Evolutionary conservation across 164 flowering plant species (phyloP).

Genomic region (Stephania yunnanensis): DNA sequence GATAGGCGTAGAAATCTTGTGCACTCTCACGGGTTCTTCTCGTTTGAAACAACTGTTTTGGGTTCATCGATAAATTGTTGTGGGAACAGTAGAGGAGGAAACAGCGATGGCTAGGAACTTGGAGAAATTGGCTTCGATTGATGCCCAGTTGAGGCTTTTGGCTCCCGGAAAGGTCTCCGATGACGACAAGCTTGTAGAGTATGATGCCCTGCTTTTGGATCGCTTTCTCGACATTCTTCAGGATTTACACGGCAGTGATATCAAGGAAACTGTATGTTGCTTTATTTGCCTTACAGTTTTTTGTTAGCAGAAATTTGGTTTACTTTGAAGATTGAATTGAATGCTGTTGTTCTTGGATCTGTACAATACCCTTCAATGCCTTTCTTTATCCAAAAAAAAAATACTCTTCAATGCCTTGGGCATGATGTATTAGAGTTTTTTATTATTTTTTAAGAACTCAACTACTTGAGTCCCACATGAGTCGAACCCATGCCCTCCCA

Average conservation of each 20-base stretch:
- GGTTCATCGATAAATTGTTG: not conserved
- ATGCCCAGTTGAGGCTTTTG: constrained; percentile 77
- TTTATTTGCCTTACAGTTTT: not conserved
- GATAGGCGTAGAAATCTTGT: too few relatives aligned
- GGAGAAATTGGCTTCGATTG: constrained; percentile 87
- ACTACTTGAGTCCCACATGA: too few relatives aligned
- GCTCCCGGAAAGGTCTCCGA: constrained; percentile 81
- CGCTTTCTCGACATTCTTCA: constrained; percentile 89
- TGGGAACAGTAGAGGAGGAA: not conserved
- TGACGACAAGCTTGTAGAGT: constrained; percentile 87
- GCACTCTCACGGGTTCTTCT: too few relatives aligned
- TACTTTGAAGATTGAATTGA: not conserved
- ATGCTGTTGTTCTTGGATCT: not conserved
- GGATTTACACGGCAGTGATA: constrained; percentile 86
- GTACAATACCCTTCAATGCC: not conserved
- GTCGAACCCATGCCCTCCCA: too few relatives aligned
- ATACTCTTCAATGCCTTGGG: not conserved
- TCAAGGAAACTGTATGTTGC: constrained; percentile 65
- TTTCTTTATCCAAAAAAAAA: too few relatives aligned
- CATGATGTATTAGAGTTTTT: too few relatives aligned
- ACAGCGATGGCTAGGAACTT: constrained; percentile 36
- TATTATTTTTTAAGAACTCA: too few relatives aligned
- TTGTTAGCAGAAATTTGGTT: too few relatives aligned
- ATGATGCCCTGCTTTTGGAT: constrained; percentile 86
- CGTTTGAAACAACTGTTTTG: too few relatives aligned